These are phyloP conservation scores for Vigna reflexopilosa DNA, from an alignment of 306 rosid genomes.

Conservation along the genomic window DNA sequence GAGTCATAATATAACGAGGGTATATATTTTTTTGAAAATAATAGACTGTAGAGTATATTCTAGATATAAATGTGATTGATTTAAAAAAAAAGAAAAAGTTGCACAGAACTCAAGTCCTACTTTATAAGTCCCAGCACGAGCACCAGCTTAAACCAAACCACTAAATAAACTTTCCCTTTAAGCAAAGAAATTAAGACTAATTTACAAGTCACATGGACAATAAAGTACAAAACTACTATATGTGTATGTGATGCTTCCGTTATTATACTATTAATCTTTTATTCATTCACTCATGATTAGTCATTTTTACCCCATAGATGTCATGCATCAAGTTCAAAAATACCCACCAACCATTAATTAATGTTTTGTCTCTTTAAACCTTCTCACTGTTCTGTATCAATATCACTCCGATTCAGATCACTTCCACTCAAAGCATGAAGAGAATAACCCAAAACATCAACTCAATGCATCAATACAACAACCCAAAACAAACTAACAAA, in stretches of 20 bases:
- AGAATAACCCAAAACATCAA: constrained; percentile 5
- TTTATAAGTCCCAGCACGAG: not conserved
- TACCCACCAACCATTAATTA: not conserved
- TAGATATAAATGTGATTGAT: constrained; percentile 4
- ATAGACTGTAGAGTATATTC: not conserved
- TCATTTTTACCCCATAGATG: not conserved
- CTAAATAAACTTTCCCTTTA: not conserved
- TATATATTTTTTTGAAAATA: not conserved
- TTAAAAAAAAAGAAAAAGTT: not conserved
- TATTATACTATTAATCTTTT: not conserved
- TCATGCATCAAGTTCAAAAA: constrained; percentile 4
- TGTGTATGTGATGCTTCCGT: not conserved
- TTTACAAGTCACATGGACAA: constrained; percentile 5
- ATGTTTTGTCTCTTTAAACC: not conserved
- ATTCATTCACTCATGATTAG: constrained; percentile 5
- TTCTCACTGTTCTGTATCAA: not conserved
- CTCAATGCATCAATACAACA: not conserved
- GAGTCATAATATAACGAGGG: too few relatives aligned
- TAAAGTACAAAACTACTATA: not conserved
- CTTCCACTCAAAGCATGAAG: constrained; percentile 13
- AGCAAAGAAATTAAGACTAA: constrained; percentile 12
- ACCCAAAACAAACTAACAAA: constrained; percentile 10
- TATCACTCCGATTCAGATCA: constrained; percentile 7
- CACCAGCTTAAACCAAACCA: not conserved
- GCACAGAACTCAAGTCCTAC: constrained; percentile 2